Percentiles rank a stretch among this genome's conserved stretches.
Evolutionary conservation across 495 filamentous ascomycete species (phyloP).

Genomic region (Tricharina praecox): DNA sequence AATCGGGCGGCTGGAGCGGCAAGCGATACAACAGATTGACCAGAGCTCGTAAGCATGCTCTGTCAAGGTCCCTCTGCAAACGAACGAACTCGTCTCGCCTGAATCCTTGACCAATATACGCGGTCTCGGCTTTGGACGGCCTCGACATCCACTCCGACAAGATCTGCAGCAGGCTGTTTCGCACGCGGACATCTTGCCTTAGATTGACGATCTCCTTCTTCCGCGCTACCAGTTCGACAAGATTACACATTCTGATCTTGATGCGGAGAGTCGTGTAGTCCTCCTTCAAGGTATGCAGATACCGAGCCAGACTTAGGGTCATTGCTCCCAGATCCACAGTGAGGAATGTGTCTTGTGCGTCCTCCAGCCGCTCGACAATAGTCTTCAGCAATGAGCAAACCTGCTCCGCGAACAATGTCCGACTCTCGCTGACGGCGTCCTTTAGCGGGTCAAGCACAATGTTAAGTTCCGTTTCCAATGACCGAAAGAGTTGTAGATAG

Average conservation of each 20-base stretch:
- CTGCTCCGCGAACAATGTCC: conserved; percentile 48
- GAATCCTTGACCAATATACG: conserved; percentile 21
- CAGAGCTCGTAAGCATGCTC: conserved; percentile 42
- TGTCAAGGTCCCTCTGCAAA: conserved; percentile 44
- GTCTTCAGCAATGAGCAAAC: conserved; percentile 43
- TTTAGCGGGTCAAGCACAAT: conserved; percentile 32
- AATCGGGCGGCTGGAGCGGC: conserved; percentile 45
- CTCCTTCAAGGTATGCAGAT: conserved; percentile 36
- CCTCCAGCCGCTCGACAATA: conserved; percentile 43
- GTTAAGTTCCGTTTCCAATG: conserved; percentile 43
- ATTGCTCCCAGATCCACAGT: conserved; percentile 43
- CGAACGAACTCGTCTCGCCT: conserved; percentile 35
- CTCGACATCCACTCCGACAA: conserved; percentile 42
- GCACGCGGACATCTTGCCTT: conserved; percentile 45
- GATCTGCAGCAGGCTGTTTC: conserved; percentile 47
- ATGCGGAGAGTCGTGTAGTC: conserved; percentile 38
- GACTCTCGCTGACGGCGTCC: conserved; percentile 30
- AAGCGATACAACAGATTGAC: conserved; percentile 46
- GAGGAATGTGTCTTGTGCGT: conserved; percentile 40
- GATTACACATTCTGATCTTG: conserved; percentile 48
- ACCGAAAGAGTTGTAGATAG: conserved; percentile 43
- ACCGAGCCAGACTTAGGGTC: conserved; percentile 43
- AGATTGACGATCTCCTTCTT: conserved; percentile 50
- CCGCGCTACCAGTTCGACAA: conserved; percentile 45
- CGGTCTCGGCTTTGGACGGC: conserved; percentile 8